Conservation (phyloP, 129 eudicot species). For the Flaveria brownii region DNA sequence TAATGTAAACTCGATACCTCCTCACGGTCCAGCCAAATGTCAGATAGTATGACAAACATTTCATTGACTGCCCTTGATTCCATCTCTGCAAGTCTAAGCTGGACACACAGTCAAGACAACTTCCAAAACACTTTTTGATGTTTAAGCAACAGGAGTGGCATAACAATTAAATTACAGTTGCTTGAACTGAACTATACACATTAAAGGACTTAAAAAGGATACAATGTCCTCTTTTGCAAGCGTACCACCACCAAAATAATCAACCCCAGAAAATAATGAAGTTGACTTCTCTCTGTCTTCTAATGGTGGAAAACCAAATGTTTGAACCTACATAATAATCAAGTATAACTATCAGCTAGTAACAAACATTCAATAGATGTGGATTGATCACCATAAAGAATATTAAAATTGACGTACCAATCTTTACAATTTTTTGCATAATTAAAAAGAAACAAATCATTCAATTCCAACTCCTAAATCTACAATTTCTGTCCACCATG, state of each 20-base stretch:
- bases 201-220: constrained; percentile 42
- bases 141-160: background rate
- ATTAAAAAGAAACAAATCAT: background rate
- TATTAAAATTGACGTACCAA: background rate
- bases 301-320: constrained; percentile 97
- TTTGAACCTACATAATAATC: constrained; percentile 64
- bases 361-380: background rate
- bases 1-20: constrained; percentile 48
- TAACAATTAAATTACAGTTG: constrained; percentile 4
- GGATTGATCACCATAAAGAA: background rate
- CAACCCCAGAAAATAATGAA: constrained; percentile 61
- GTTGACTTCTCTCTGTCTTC: constrained; percentile 86
- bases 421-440: background rate
- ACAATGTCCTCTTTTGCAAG: constrained; percentile 80
- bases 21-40: constrained; percentile 82
- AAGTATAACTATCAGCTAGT: constrained; percentile 1
- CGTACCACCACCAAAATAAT: constrained; percentile 81
- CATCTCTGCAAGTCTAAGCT: constrained; percentile 75
- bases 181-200: background rate
- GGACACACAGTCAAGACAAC: constrained; percentile 40
- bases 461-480: no score
- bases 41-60: constrained; percentile 92
- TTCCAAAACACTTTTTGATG: constrained; percentile 8
- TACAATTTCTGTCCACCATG: no score
- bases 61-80: constrained; percentile 83